Conservation (phyloP, 306 rosid genomes). For the Rosa lucieae region DNA sequence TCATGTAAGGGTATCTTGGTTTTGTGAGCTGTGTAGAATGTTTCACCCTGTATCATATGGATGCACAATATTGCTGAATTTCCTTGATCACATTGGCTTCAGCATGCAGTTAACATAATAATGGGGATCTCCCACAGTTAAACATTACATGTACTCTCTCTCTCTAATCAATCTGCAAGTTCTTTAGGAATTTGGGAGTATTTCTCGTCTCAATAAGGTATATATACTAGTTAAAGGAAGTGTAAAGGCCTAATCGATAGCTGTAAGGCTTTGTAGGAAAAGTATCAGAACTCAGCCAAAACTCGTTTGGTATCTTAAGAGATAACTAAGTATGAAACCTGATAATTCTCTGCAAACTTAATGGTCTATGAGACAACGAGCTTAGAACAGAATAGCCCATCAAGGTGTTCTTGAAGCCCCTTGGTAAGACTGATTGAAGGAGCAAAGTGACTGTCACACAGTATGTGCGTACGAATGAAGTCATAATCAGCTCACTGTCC, state of each 20-base stretch:
- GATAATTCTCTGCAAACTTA: not conserved
- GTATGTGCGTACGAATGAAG: not conserved
- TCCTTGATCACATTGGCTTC: not conserved
- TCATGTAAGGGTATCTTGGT: not conserved
- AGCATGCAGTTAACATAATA: not conserved
- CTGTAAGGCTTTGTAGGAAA: not conserved
- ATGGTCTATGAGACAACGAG: not conserved
- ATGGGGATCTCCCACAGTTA: not conserved
- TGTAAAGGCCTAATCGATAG: not conserved
- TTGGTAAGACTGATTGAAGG: not conserved
- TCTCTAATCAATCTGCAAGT: not conserved
- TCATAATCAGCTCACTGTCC: not conserved
- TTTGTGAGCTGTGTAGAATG: not conserved
- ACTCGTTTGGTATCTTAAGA: not conserved
- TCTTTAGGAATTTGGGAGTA: not conserved
- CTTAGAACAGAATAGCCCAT: not conserved
- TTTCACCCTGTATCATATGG: not conserved
- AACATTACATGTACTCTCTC: not conserved
- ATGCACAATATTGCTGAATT: not conserved
- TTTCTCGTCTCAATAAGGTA: not conserved
- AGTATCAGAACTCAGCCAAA: not conserved
- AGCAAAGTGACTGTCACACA: not conserved
- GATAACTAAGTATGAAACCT: not conserved
- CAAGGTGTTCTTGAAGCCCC: not conserved
- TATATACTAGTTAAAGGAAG: not conserved